Evolutionary conservation across 305 asterid genomes (phyloP).

Genomic region (Striga hermonthica): DNA sequence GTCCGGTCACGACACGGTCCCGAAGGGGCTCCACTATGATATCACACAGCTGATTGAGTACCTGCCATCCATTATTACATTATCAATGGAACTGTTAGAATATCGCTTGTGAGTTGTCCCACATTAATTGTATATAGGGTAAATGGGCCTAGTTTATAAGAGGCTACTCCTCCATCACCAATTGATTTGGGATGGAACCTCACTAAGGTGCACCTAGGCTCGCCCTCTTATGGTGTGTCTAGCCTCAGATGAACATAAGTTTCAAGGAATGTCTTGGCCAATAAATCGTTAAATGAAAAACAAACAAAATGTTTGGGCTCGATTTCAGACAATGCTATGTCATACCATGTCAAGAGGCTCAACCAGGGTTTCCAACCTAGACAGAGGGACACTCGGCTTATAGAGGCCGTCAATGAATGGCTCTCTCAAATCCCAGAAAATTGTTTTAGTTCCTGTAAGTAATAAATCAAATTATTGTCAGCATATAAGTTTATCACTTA

Average conservation of each 20-base stretch:
- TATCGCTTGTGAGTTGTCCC: too few species aligned
- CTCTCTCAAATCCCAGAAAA: conserved; percentile 95
- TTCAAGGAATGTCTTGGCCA: neutral
- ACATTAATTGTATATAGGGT: too few species aligned
- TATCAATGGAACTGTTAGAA: neutral
- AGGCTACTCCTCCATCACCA: too few species aligned
- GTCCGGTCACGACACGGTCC: conserved; percentile 94
- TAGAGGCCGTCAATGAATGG: conserved; percentile 81
- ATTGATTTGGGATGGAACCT: too few species aligned
- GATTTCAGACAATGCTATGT: conserved; percentile 10
- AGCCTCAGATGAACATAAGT: neutral
- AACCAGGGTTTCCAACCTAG: conserved; percentile 75
- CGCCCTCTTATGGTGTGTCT: too few species aligned
- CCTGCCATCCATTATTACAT: conserved; percentile 47
- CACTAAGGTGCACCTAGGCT: too few species aligned
- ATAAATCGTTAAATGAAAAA: conserved; percentile 7
- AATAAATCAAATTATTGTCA: conserved; percentile 18
- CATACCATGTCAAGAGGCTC: conserved; percentile 86
- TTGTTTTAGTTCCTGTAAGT: conserved; percentile 72
- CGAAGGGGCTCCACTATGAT: conserved; percentile 89
- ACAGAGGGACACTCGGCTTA: conserved; percentile 74
- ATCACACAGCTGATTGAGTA: conserved; percentile 85
- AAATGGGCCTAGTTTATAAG: too few species aligned
- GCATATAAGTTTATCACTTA: conserved; percentile 24
- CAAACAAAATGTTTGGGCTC: neutral